Evolutionary conservation across 2,329 filamentous ascomycete species (phyloP).

Genomic region (Diplodia corticola): DNA sequence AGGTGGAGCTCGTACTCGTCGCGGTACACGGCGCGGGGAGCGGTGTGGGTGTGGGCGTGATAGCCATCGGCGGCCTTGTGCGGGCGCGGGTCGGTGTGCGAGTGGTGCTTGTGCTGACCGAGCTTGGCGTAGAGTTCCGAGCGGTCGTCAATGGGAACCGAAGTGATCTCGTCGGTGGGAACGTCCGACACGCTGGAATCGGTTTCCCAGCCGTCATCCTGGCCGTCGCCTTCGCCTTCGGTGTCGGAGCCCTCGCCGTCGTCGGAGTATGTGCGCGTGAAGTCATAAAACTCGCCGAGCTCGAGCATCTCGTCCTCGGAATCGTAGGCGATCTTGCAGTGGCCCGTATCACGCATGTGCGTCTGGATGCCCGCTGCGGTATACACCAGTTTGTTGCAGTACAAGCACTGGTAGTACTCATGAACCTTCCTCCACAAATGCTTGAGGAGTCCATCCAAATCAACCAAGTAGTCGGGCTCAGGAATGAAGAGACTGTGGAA

Average conservation of each 20-base stretch:
- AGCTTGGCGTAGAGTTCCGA: constrained; percentile 72
- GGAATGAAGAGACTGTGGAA: constrained; percentile 96
- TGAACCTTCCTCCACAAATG: constrained; percentile 79
- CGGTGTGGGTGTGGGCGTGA: constrained; percentile 76
- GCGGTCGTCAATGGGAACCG: constrained; percentile 73
- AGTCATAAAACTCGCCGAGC: constrained; percentile 96
- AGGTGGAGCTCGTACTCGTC: constrained; percentile 94
- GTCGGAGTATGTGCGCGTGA: constrained; percentile 92
- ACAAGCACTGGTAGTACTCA: constrained; percentile 80
- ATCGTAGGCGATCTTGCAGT: constrained; percentile 94
- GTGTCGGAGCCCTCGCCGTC: constrained; percentile 61
- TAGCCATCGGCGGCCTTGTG: constrained; percentile 76
- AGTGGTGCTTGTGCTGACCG: constrained; percentile 73
- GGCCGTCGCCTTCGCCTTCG: constrained; percentile 54
- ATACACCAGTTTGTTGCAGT: constrained; percentile 79
- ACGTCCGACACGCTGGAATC: constrained; percentile 85
- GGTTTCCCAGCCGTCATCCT: constrained; percentile 91
- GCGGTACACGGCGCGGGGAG: constrained; percentile 77
- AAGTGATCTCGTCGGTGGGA: constrained; percentile 79
- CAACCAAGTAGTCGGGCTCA: constrained; percentile 78
- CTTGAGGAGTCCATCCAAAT: constrained; percentile 77
- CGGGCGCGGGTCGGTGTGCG: constrained; percentile 66
- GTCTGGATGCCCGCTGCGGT: constrained; percentile 82
- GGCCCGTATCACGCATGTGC: constrained; percentile 95
- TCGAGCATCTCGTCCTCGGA: constrained; percentile 88